Base-by-base conservation (phyloP, 148 eudicot species). In the Tetragonia tetragonoides region DNA sequence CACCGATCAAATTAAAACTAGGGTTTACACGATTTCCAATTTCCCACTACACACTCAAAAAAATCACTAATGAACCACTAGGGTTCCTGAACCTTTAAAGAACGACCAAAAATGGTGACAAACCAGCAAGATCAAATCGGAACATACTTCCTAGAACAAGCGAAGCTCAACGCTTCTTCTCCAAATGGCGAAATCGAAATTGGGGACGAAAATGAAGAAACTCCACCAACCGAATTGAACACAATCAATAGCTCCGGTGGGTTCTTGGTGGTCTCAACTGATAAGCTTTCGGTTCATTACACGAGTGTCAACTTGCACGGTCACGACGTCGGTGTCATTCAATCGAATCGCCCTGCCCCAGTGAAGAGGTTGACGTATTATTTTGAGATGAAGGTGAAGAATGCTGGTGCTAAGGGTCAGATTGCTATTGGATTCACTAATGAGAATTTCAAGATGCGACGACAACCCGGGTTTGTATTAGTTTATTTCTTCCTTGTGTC, bases 241-340 rank as follows among this genome's bases (percentile, higher is more conserved):
- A 92, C 99, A 3, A 63, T 95, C 12, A 87, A 91, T 65, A 92
- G 90, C 59, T 87, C 87, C 38, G 94, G 97, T 10, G 97, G 97
- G 0, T 95, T 92, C 68, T 42, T 88, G 69, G 88, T 88, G 14
- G 96, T 92, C 7, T 83, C 92, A 7, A 88, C 91, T 0, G 99
- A 95, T 62, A 95, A 92, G 78, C 82, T 95, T 0, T 83, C 99
- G 70, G 88, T 92, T 10, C 84, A 87, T 46, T 95, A 95, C 73
- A 83, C 94, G 15, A 83, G 51, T 11, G 90, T 87, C 1, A 84
- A 90, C 61, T 77, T 92, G 81, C 99, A 95, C 76, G 96, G 89
- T 1, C 91, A 92, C 59, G 99, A 95, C 44, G 99, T 95, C 1
- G 99, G 99, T 24, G 96, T 87, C 3, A 91, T 92, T 42, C 97